Conservation (phyloP, 768 basidiomycete species). For the Podaxis pistillaris region DNA sequence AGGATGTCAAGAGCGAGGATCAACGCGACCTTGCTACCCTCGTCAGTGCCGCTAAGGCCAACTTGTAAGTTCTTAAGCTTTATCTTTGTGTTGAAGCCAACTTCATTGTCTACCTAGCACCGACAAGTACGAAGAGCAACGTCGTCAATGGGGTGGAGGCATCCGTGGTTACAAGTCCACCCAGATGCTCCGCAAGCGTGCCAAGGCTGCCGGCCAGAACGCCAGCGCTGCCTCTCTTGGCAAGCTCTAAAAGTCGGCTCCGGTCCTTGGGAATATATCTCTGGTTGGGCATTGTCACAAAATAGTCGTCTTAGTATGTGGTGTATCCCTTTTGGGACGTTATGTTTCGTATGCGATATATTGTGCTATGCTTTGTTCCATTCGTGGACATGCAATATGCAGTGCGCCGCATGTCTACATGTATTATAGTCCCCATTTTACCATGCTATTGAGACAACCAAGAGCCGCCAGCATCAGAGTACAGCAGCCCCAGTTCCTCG, state of each 20-base stretch:
- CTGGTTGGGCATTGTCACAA: neutral
- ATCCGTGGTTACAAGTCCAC: slow-evolving; percentile 93
- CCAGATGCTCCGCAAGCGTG: slow-evolving; percentile 90
- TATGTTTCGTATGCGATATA: slow-evolving; percentile 7
- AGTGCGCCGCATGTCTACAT: slow-evolving; percentile 4
- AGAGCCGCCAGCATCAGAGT: slow-evolving; percentile 31
- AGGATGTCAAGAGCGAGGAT: slow-evolving; percentile 96
- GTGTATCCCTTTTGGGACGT: neutral
- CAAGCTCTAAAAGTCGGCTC: slow-evolving; percentile 56
- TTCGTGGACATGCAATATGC: slow-evolving; percentile 8
- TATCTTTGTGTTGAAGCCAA: neutral
- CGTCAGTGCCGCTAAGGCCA: slow-evolving; percentile 92
- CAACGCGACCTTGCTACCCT: slow-evolving; percentile 89
- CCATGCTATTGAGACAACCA: neutral
- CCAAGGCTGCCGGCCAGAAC: slow-evolving; percentile 82
- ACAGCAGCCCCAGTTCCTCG: slow-evolving; percentile 69
- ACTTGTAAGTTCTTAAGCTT: slow-evolving; percentile 68
- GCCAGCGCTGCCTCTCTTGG: slow-evolving; percentile 51
- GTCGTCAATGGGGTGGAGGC: slow-evolving; percentile 95
- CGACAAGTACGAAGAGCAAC: slow-evolving; percentile 91
- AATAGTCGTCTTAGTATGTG: slow-evolving; percentile 5
- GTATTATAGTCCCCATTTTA: slow-evolving; percentile 5
- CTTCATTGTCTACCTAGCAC: slow-evolving; percentile 43
- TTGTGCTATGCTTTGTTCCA: slow-evolving; percentile 2
- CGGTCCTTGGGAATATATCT: neutral